Percentiles rank a stretch among this genome's conserved stretches.
These are phyloP conservation scores for Metschnikowia hibisci DNA, from an alignment of 805 yeast species.

Conservation along the genomic window DNA sequence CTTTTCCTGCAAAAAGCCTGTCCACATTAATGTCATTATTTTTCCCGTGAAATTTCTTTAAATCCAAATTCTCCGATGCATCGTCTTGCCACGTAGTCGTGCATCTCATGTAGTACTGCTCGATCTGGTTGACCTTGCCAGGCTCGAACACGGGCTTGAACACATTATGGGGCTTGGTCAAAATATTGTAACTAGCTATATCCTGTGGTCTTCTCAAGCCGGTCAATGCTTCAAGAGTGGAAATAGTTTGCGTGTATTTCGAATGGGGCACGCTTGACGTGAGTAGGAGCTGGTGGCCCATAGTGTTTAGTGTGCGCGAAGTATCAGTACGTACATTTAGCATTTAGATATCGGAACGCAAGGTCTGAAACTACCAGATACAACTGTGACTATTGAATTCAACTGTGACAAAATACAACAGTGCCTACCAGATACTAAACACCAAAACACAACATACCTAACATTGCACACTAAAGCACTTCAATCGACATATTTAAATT, in stretches of 20 bases:
- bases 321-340: too few relatives aligned
- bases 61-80: conserved; percentile 20
- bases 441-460: too few relatives aligned
- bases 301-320: conserved; percentile 15
- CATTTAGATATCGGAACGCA: background rate
- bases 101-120: conserved; percentile 50
- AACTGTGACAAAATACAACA: too few relatives aligned
- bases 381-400: too few relatives aligned
- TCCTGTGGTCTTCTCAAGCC: conserved; percentile 44
- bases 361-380: background rate
- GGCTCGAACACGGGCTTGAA: conserved; percentile 53
- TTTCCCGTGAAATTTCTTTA: conserved; percentile 20
- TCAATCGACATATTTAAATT: too few relatives aligned
- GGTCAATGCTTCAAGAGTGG: conserved; percentile 50
- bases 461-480: too few relatives aligned
- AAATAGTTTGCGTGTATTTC: conserved; percentile 39
- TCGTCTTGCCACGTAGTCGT: conserved; percentile 44
- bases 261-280: conserved; percentile 42
- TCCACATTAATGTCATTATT: conserved; percentile 23
- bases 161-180: conserved; percentile 47
- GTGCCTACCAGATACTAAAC: too few relatives aligned
- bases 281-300: conserved; percentile 55
- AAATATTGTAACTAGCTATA: conserved; percentile 46
- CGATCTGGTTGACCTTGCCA: conserved; percentile 55
- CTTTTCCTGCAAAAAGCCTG: conserved; percentile 27